phyloP scores from a whole-genome alignment of 805 yeast genomes.

The Sugiyamaella marilandica region DNA sequence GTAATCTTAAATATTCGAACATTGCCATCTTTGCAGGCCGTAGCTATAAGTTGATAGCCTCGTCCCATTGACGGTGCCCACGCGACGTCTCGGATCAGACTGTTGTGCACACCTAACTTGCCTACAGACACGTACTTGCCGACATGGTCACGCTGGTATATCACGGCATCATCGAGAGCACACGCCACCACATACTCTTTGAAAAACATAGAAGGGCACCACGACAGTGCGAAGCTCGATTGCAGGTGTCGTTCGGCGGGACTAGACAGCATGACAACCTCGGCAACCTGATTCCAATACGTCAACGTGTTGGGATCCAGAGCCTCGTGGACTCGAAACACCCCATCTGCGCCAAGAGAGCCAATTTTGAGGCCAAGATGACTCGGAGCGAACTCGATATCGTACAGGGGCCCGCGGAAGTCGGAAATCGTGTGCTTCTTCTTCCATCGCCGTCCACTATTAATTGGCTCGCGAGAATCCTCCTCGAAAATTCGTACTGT shows the following conservation, averaged over 20 bases:
- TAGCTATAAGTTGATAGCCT: slow-evolving; percentile 80
- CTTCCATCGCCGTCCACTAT: slow-evolving; percentile 82
- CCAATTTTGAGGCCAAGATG: slow-evolving; percentile 79
- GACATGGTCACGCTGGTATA: slow-evolving; percentile 53
- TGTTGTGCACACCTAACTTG: slow-evolving; percentile 76
- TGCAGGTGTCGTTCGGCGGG: slow-evolving; percentile 80
- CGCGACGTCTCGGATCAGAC: slow-evolving; percentile 78
- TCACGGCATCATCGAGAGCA: slow-evolving; percentile 80
- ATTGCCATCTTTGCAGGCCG: slow-evolving; percentile 92
- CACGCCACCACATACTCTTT: slow-evolving; percentile 78
- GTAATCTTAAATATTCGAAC: slow-evolving; percentile 76
- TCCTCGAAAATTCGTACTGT: slow-evolving; percentile 91
- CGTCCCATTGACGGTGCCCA: slow-evolving; percentile 99
- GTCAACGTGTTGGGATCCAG: slow-evolving; percentile 83
- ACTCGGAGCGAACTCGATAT: slow-evolving; percentile 83
- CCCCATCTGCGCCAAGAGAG: slow-evolving; percentile 85
- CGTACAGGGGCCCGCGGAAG: slow-evolving; percentile 82
- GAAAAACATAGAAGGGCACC: slow-evolving; percentile 86
- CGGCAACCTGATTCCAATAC: slow-evolving; percentile 74
- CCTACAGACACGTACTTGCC: slow-evolving; percentile 46
- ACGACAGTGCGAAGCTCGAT: slow-evolving; percentile 76
- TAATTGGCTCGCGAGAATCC: slow-evolving; percentile 65
- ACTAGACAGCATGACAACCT: slow-evolving; percentile 51
- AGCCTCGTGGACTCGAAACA: slow-evolving; percentile 78
- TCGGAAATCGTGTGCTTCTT: slow-evolving; percentile 74